Conservation (phyloP, 129 eudicot genomes). For the Helianthus annuus region HanXRQr2.0-SUNRISE NC_035444.2:75644133-75644632, state of each 20-base stretch:
- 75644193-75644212: too few species aligned
- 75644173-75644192: too few species aligned
- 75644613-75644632: neutral
- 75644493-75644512: neutral
- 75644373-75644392: slow-evolving; percentile 9
- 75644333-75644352: neutral
- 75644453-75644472: neutral
- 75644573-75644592: neutral
- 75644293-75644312: neutral
- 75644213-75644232: too few species aligned
- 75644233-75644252: neutral
- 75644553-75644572: neutral
- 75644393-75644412: slow-evolving; percentile 1
- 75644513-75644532: neutral
- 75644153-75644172: too few species aligned
- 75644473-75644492: slow-evolving; percentile 13
- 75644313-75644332: slow-evolving; percentile 1
- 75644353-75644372: slow-evolving; percentile 20
- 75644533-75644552: neutral
- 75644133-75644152: too few species aligned
- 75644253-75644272: neutral
- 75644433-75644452: slow-evolving; percentile 2
- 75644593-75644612: neutral
- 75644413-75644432: slow-evolving; percentile 9
- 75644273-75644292: neutral